Conservation (phyloP, 306 rosid genomes). For the Sicyos baderoa region DNA sequence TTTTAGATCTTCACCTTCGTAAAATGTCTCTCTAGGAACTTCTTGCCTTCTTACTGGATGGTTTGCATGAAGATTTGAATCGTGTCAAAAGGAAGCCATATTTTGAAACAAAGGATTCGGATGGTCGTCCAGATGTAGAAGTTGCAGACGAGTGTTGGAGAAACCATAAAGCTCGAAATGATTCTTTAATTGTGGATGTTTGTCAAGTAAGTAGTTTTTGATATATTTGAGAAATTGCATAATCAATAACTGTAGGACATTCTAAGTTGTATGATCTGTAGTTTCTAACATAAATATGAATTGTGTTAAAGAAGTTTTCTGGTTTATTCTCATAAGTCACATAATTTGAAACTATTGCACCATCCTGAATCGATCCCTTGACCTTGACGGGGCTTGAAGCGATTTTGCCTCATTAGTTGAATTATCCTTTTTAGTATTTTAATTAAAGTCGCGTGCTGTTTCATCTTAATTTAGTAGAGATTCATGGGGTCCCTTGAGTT, state of each 20-base stretch:
- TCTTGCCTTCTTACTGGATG: slow-evolving; percentile 96
- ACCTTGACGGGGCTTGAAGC: too few relatives aligned
- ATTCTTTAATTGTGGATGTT: slow-evolving; percentile 95
- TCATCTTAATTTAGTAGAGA: not conserved
- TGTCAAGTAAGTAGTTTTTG: slow-evolving; percentile 68
- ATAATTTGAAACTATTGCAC: too few relatives aligned
- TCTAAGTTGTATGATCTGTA: slow-evolving; percentile 1
- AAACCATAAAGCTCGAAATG: slow-evolving; percentile 92
- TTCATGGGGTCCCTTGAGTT: not conserved
- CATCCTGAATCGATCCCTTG: too few relatives aligned
- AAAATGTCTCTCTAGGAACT: slow-evolving; percentile 56
- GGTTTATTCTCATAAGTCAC: not conserved
- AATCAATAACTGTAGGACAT: not conserved
- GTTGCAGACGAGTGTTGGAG: slow-evolving; percentile 95
- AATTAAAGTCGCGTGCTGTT: not conserved
- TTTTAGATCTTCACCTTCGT: not conserved
- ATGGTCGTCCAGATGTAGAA: slow-evolving; percentile 83
- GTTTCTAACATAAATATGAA: not conserved
- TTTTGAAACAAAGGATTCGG: slow-evolving; percentile 92
- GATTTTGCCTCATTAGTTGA: too few relatives aligned
- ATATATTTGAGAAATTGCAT: slow-evolving; percentile 9
- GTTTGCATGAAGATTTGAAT: slow-evolving; percentile 98
- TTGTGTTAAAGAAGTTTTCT: not conserved
- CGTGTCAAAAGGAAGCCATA: slow-evolving; percentile 96
- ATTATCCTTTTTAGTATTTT: not conserved